These are phyloP conservation scores for Mimosa bimucronata DNA, from an alignment of 306 rosid species.

Conservation along the genomic window DNA sequence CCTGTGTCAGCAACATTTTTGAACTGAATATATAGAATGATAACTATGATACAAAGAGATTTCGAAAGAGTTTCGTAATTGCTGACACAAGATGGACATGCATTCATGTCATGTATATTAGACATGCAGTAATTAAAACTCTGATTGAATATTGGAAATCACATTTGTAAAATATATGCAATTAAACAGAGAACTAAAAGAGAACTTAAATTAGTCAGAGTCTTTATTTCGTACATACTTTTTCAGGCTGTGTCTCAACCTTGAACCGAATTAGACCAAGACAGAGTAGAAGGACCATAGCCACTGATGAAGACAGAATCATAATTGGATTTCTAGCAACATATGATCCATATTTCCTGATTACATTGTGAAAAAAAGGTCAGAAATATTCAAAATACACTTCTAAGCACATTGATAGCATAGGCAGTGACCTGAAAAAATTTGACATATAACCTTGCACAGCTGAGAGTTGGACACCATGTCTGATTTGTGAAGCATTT, in stretches of 20 bases:
- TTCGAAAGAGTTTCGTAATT: not conserved
- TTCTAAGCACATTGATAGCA: constrained; percentile 35
- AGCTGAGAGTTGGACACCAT: constrained; percentile 69
- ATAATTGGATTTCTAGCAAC: constrained; percentile 82
- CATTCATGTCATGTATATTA: not conserved
- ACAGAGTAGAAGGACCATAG: constrained; percentile 78
- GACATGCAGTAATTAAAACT: constrained; percentile 17
- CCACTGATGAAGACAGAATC: constrained; percentile 75
- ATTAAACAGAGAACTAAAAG: constrained; percentile 21
- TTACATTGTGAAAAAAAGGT: constrained; percentile 40
- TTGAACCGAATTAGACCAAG: constrained; percentile 85
- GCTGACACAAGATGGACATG: not conserved
- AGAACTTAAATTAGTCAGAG: constrained; percentile 25
- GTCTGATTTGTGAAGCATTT: constrained; percentile 60
- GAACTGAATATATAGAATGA: constrained; percentile 20
- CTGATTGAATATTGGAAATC: constrained; percentile 4
- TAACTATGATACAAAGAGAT: not conserved
- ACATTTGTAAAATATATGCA: constrained; percentile 17
- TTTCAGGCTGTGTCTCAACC: constrained; percentile 97
- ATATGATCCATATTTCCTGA: constrained; percentile 88
- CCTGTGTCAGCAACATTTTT: constrained; percentile 7
- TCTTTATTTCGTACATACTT: constrained; percentile 52
- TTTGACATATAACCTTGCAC: constrained; percentile 93
- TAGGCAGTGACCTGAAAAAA: constrained; percentile 66
- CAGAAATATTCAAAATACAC: constrained; percentile 39